phyloP scores from a whole-genome alignment of 169 alveolate genomes.

The Plasmodium gaboni region DNA sequence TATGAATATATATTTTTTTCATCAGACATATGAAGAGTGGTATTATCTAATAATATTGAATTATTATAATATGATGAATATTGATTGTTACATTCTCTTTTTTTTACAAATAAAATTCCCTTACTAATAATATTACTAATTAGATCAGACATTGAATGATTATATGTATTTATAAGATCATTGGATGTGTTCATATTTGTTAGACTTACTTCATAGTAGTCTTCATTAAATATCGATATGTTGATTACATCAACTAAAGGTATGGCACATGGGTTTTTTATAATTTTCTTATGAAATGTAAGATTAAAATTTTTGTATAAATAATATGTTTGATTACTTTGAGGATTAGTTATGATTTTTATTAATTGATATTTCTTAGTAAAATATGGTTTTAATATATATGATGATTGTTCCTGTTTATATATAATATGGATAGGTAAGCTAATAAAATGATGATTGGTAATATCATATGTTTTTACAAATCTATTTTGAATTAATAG shows the following conservation, averaged over 20 bases:
- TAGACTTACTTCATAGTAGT: background rate
- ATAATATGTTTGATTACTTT: background rate
- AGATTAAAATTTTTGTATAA: conserved; percentile 15
- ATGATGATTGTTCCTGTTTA: conserved; percentile 27
- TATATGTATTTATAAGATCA: background rate
- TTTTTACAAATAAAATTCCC: conserved; percentile 73
- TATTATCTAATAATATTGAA: too few species aligned
- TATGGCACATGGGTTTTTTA: background rate
- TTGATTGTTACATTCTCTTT: conserved; percentile 17
- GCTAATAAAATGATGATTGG: conserved; percentile 41
- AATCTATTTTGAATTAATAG: conserved; percentile 40
- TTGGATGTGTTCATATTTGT: background rate
- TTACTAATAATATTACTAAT: conserved; percentile 54
- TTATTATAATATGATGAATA: too few species aligned
- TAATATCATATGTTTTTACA: conserved; percentile 43
- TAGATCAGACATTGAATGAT: background rate
- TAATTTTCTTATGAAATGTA: conserved; percentile 12
- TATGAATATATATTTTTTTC: too few species aligned
- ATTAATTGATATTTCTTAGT: background rate
- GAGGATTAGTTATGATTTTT: background rate
- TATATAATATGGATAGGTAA: conserved; percentile 63
- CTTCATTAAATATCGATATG: background rate
- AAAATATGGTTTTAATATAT: conserved; percentile 5
- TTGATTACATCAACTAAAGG: background rate
- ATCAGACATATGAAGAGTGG: too few species aligned